Percentiles rank a stretch among this genome's conserved stretches.
These are phyloP conservation scores for Coniochaeta pulveracea DNA, from an alignment of 2,329 filamentous ascomycete genomes.

Conservation along the genomic window DNA sequence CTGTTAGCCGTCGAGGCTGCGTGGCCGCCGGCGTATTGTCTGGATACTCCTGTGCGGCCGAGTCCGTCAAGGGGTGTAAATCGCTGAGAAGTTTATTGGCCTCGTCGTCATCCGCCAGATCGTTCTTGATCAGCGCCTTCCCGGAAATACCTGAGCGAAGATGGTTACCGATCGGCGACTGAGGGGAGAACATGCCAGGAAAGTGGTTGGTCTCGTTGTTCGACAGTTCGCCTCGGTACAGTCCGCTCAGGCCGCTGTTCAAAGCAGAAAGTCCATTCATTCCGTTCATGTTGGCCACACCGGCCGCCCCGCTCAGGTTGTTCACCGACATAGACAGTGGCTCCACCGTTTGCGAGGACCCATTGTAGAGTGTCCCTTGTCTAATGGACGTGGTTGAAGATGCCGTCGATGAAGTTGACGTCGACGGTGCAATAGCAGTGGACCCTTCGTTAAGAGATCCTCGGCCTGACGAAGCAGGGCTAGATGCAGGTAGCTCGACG, in stretches of 20 bases:
- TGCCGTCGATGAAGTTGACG: constrained; percentile 27
- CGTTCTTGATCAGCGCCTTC: constrained; percentile 62
- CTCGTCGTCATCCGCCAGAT: constrained; percentile 58
- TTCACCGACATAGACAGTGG: constrained; percentile 51
- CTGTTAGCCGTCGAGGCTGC: constrained; percentile 58
- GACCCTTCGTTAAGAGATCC: constrained; percentile 40
- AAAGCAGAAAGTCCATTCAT: too few species aligned
- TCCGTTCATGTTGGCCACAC: constrained; percentile 28
- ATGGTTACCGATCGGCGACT: constrained; percentile 62
- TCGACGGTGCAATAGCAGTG: constrained; percentile 25
- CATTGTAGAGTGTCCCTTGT: constrained; percentile 49
- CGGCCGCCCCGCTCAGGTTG: background rate
- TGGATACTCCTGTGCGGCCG: constrained; percentile 38
- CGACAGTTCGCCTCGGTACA: constrained; percentile 46
- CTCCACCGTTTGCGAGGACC: constrained; percentile 46
- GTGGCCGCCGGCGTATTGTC: too few species aligned
- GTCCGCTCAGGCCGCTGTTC: too few species aligned
- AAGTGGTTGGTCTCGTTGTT: constrained; percentile 43
- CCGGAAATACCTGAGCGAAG: constrained; percentile 38
- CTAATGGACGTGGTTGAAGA: constrained; percentile 35
- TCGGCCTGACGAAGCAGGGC: constrained; percentile 23
- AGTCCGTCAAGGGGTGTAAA: constrained; percentile 36
- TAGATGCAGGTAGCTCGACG: constrained; percentile 44
- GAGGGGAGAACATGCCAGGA: constrained; percentile 58
- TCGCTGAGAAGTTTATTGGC: constrained; percentile 50